phyloP scores from a whole-genome alignment of 148 eudicot species.

The Spergularia bocconei region DNA sequence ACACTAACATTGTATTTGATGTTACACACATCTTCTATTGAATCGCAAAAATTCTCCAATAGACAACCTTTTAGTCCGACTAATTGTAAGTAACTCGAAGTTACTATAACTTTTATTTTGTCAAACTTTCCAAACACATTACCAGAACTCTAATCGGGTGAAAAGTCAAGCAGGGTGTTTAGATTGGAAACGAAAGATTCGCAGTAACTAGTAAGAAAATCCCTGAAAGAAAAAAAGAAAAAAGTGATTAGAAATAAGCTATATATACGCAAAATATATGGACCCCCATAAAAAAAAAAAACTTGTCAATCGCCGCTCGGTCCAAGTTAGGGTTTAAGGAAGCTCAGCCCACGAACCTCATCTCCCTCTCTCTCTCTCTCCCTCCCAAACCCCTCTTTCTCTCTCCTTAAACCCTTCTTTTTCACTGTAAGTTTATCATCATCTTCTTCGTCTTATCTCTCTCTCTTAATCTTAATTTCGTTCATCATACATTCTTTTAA shows the following conservation, averaged over 20 bases:
- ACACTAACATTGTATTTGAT: too few relatives aligned
- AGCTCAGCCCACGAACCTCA: constrained; percentile 26
- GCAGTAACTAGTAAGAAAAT: too few relatives aligned
- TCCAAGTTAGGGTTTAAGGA: constrained; percentile 33
- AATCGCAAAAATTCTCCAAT: too few relatives aligned
- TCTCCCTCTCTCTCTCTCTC: constrained; percentile 5
- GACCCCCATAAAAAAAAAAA: constrained; percentile 22
- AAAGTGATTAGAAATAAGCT: not conserved
- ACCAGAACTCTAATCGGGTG: too few relatives aligned
- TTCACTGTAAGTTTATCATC: constrained; percentile 20
- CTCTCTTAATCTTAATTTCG: not conserved
- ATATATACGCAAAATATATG: not conserved
- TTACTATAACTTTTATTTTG: too few relatives aligned
- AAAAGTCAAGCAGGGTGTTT: too few relatives aligned
- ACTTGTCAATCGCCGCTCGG: not conserved
- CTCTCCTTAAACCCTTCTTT: constrained; percentile 23
- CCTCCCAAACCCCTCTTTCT: constrained; percentile 21
- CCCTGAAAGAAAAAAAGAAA: too few relatives aligned
- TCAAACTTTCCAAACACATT: too few relatives aligned
- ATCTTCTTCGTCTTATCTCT: not conserved
- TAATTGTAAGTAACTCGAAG: too few relatives aligned
- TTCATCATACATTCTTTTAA: not conserved
- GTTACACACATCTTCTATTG: too few relatives aligned
- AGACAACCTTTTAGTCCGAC: too few relatives aligned
- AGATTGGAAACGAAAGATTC: too few relatives aligned